A percentile compares a stretch with the other conserved stretches of the same genome.
phyloP scores from a whole-genome alignment of 2,329 filamentous ascomycete species.

The Cercospora beticola region DNA sequence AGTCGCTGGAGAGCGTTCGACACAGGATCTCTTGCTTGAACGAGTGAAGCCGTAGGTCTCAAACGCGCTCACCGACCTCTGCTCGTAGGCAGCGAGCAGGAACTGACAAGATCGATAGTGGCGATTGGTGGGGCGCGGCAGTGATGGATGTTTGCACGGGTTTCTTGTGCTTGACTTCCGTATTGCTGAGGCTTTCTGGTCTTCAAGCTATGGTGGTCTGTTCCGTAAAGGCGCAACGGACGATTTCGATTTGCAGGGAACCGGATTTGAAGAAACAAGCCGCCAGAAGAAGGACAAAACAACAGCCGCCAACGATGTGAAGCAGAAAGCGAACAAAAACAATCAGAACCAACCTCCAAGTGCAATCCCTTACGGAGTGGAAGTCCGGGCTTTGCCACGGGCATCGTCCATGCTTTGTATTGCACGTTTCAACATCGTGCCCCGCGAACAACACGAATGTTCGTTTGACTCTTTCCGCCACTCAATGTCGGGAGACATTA shows the following conservation, averaged over 20 bases:
- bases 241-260: background rate
- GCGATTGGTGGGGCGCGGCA: background rate
- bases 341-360: constrained; percentile 24
- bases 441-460: constrained; percentile 17
- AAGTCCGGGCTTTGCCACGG: constrained; percentile 14
- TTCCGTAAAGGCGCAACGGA: background rate
- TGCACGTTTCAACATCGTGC: constrained; percentile 23
- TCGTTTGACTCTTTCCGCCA: constrained; percentile 27
- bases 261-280: background rate
- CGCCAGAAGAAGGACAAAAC: constrained; percentile 13
- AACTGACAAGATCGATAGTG: background rate
- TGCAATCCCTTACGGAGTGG: constrained; percentile 15
- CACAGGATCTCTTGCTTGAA: background rate
- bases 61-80: background rate
- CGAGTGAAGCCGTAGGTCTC: background rate
- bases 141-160: background rate
- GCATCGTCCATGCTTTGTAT: constrained; percentile 21
- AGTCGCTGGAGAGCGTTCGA: background rate
- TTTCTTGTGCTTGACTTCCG: background rate
- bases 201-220: background rate
- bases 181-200: background rate
- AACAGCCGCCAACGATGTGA: constrained; percentile 22
- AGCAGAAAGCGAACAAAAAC: constrained; percentile 22
- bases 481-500: constrained; percentile 22
- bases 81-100: background rate